Percentiles rank a stretch among this genome's conserved stretches.
These are phyloP conservation scores for Melampsora americana DNA, from an alignment of 1,284 basidiomycete genomes.

Conservation along the genomic window DNA sequence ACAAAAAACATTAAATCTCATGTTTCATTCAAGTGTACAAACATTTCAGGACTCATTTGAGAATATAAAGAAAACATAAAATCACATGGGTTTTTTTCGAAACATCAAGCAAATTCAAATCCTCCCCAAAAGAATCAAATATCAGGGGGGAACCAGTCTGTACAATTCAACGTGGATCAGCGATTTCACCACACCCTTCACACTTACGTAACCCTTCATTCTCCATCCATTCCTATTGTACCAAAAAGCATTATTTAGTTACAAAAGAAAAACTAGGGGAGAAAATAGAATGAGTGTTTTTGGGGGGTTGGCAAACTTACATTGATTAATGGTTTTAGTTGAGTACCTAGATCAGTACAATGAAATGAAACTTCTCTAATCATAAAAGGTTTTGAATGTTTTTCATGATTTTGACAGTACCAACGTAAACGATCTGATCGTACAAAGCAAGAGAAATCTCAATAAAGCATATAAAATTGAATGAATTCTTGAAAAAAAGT, in stretches of 20 bases:
- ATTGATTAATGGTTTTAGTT: slow-evolving; percentile 86
- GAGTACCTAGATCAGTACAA: slow-evolving; percentile 84
- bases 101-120: no score
- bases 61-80: no score
- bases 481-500: background rate
- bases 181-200: slow-evolving; percentile 66
- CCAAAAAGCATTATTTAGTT: background rate
- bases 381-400: slow-evolving; percentile 67
- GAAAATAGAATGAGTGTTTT: no score
- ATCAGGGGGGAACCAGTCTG: no score
- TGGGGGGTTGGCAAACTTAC: slow-evolving; percentile 19
- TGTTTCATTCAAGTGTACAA: no score
- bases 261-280: no score
- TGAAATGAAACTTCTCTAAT: slow-evolving; percentile 85
- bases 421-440: slow-evolving; percentile 80
- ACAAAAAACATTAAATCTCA: no score
- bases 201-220: slow-evolving; percentile 67
- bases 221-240: slow-evolving; percentile 61
- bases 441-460: background rate
- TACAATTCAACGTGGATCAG: slow-evolving; percentile 54
- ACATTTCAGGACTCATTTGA: no score
- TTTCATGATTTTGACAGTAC: slow-evolving; percentile 76
- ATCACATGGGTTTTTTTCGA: no score
- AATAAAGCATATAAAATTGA: slow-evolving; percentile 3
- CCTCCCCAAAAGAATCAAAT: no score